Evolutionary conservation across 495 filamentous ascomycete genomes (phyloP).

Genomic region (Aspergillus mulundensis): DNA sequence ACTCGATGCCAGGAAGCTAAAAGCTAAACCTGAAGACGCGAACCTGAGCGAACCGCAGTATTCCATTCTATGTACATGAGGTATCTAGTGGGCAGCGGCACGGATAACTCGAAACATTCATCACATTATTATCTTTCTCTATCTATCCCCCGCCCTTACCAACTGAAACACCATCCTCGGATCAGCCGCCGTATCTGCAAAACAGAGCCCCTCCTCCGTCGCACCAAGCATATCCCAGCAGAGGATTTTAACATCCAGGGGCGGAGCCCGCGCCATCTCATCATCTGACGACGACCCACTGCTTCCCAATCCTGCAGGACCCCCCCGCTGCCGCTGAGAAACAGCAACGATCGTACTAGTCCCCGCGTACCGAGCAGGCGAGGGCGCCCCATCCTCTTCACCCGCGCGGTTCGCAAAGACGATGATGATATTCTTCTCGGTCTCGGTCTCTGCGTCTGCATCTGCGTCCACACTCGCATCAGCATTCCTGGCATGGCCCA

Average conservation of each 20-base stretch:
- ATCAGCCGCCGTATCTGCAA: slow-evolving; percentile 44
- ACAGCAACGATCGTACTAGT: slow-evolving; percentile 80
- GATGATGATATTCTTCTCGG: slow-evolving; percentile 60
- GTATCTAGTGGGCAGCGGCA: too few species aligned
- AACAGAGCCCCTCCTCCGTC: slow-evolving; percentile 42
- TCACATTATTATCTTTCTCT: too few species aligned
- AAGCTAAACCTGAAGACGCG: too few species aligned
- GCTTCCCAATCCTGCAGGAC: too few species aligned
- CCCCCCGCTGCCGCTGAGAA: slow-evolving; percentile 38
- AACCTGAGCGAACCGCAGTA: too few species aligned
- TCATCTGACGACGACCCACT: slow-evolving; percentile 11
- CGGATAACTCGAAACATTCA: too few species aligned
- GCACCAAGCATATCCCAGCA: slow-evolving; percentile 48
- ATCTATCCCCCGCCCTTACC: neutral
- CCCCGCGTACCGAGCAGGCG: slow-evolving; percentile 65
- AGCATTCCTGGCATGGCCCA: slow-evolving; percentile 34
- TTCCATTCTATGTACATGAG: too few species aligned
- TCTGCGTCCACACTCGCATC: slow-evolving; percentile 18
- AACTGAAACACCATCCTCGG: slow-evolving; percentile 42
- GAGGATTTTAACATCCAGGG: slow-evolving; percentile 39
- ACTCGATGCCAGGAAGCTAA: too few species aligned
- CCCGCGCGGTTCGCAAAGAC: slow-evolving; percentile 83
- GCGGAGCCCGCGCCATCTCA: slow-evolving; percentile 1
- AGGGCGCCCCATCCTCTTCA: slow-evolving; percentile 47
- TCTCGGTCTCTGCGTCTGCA: neutral